phyloP scores from a whole-genome alignment of 495 filamentous ascomycete species.

The Neurospora hispaniola region DNA sequence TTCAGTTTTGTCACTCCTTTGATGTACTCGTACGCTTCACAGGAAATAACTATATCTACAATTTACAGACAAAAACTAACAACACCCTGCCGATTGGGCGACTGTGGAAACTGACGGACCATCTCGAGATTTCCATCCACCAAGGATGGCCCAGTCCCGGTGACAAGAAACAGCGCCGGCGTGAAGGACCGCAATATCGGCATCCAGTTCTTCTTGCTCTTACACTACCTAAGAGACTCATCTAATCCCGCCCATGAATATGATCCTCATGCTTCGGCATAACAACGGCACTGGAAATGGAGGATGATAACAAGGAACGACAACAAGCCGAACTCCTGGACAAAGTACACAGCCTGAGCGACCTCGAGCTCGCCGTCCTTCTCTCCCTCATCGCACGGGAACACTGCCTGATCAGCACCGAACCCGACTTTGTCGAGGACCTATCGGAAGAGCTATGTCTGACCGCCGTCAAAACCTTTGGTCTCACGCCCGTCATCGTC shows the following conservation, averaged over 20 bases:
- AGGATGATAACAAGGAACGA: slow-evolving; percentile 27
- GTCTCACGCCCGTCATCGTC: slow-evolving; percentile 53
- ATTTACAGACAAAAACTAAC: neutral
- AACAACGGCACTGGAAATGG: slow-evolving; percentile 40
- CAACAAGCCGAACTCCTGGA: slow-evolving; percentile 35
- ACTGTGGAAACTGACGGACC: neutral
- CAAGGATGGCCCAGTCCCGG: neutral
- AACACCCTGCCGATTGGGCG: neutral
- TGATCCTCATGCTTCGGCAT: neutral
- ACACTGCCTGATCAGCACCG: slow-evolving; percentile 80
- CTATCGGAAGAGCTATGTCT: slow-evolving; percentile 63
- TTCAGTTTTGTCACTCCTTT: neutral
- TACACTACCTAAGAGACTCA: neutral
- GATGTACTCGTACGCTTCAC: neutral
- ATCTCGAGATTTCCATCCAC: neutral
- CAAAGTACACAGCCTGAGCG: slow-evolving; percentile 64
- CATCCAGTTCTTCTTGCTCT: neutral
- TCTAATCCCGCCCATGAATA: neutral
- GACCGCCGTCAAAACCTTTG: slow-evolving; percentile 59
- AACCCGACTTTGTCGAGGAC: slow-evolving; percentile 46
- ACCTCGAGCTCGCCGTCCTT: slow-evolving; percentile 79
- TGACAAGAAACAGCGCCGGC: neutral
- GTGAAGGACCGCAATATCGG: neutral
- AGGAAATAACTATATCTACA: neutral
- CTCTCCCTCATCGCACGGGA: slow-evolving; percentile 68